Conservation (phyloP, 2,329 filamentous ascomycete genomes). For the Aspergillus sp. region DNA sequence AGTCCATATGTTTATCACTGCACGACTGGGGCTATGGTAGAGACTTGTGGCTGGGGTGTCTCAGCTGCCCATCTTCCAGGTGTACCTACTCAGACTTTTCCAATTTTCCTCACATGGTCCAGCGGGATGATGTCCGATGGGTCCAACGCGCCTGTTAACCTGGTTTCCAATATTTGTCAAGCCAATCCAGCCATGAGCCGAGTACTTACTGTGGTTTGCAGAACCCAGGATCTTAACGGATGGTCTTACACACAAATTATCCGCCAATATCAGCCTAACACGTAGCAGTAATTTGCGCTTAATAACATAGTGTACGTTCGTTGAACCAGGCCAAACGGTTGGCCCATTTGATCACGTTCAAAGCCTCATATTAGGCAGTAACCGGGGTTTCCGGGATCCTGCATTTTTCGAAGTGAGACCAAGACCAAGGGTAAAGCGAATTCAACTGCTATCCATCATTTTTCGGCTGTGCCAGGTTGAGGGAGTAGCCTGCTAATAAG, state of each 20-base stretch:
- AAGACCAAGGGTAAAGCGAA: not conserved
- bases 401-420: not conserved
- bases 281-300: conserved; percentile 3
- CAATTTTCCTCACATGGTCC: not conserved
- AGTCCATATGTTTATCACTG: not conserved
- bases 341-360: not conserved
- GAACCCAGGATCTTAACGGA: not conserved
- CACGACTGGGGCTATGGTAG: not conserved
- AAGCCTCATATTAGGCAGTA: not conserved
- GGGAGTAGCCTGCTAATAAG: not conserved
- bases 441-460: not conserved
- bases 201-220: not conserved
- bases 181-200: not conserved
- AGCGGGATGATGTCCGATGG: not conserved
- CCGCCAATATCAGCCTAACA: not conserved
- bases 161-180: not conserved
- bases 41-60: not conserved
- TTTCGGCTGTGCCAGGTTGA: not conserved
- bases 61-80: too few species aligned
- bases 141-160: not conserved
- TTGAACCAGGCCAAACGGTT: not conserved
- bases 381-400: not conserved
- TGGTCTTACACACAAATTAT: not conserved
- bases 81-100: too few species aligned
- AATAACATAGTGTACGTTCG: not conserved